Evolutionary conservation across 1,139 yeast genomes (phyloP).

Genomic region (Geotrichum macrosporum): DNA sequence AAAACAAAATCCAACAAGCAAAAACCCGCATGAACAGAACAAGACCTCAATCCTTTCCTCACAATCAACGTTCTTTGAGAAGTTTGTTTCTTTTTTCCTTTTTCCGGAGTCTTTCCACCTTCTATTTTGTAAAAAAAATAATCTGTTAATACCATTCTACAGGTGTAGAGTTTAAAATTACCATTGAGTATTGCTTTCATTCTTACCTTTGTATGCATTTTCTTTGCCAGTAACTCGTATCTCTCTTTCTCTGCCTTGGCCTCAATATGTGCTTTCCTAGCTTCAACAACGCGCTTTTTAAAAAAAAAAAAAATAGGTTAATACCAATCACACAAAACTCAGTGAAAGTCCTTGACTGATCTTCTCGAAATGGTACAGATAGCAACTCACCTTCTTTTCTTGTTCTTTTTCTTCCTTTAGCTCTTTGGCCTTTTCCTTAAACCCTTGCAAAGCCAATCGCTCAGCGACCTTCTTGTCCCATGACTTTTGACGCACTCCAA

Average conservation of each 20-base stretch:
- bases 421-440: constrained; percentile 39
- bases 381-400: constrained; percentile 31
- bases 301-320: no score
- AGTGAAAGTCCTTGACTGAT: no score
- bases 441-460: constrained; percentile 30
- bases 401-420: constrained; percentile 39
- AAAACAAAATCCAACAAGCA: no score
- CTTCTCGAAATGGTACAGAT: no score
- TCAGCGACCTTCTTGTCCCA: constrained; percentile 39
- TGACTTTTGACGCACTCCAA: constrained; percentile 31
- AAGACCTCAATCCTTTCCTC: no score
- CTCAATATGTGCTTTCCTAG: constrained; percentile 37
- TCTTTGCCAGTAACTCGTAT: constrained; percentile 39
- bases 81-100: constrained; percentile 44
- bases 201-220: constrained; percentile 40
- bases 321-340: no score
- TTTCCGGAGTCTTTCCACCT: constrained; percentile 39
- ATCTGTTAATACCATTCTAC: background rate
- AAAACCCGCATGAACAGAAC: no score
- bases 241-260: constrained; percentile 44
- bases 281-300: constrained; percentile 28
- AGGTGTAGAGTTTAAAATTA: background rate
- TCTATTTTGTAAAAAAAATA: constrained; percentile 28
- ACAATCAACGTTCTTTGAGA: constrained; percentile 42
- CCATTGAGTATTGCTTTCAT: no score